Conservation (phyloP, 306 rosid species). For the Lablab purpureus region DNA sequence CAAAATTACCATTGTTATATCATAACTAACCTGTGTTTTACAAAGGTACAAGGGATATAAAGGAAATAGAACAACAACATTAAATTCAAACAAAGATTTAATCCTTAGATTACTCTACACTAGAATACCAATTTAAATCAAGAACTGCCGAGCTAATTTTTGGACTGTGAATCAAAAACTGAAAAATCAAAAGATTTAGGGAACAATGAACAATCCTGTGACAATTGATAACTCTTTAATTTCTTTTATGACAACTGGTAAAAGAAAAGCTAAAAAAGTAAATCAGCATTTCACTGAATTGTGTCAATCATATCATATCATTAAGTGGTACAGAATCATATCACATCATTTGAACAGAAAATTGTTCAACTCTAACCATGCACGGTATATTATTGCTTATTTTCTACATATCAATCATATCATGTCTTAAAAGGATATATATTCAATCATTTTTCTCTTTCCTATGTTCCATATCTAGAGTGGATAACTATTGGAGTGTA, state of each 20-base stretch:
- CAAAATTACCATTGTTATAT: constrained; percentile 17
- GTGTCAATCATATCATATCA: neutral
- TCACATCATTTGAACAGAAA: neutral
- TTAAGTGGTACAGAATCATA: neutral
- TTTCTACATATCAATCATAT: constrained; percentile 27
- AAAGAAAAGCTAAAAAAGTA: too few relatives aligned
- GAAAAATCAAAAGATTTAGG: neutral
- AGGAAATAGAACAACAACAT: constrained; percentile 23
- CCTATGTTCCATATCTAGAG: neutral
- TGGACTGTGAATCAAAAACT: neutral
- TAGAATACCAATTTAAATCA: neutral
- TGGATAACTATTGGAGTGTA: neutral
- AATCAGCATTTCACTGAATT: neutral
- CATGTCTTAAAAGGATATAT: constrained; percentile 17
- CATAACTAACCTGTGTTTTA: constrained; percentile 13
- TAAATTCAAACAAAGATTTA: constrained; percentile 5
- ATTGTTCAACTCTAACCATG: neutral
- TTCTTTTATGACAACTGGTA: neutral
- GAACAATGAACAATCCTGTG: neutral
- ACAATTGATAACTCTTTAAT: neutral
- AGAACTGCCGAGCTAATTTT: neutral
- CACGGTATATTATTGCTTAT: neutral
- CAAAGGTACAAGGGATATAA: neutral
- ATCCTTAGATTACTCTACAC: constrained; percentile 21
- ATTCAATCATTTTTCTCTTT: constrained; percentile 1